These are phyloP conservation scores for Bryoglossum gracile DNA, from an alignment of 495 filamentous ascomycete genomes.

Conservation along the genomic window DNA sequence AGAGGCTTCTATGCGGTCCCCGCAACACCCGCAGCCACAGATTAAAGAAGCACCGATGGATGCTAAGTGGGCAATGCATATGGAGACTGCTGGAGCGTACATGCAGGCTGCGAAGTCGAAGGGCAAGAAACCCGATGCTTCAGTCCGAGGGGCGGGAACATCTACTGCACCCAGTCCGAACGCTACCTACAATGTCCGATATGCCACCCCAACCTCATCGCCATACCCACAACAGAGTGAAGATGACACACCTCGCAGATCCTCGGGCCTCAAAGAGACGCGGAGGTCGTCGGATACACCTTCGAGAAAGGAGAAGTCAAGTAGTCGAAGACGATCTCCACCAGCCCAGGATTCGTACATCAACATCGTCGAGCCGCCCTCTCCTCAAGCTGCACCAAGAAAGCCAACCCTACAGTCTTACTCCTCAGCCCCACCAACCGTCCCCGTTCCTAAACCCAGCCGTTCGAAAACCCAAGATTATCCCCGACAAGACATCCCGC, in stretches of 20 bases:
- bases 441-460: conserved; percentile 13
- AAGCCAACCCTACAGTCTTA: conserved; percentile 22
- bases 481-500: conserved; percentile 7
- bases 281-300: conserved; percentile 18
- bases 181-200: conserved; percentile 11
- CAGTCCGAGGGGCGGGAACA: conserved; percentile 21
- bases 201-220: conserved; percentile 14
- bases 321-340: conserved; percentile 12
- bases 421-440: conserved; percentile 21
- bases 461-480: conserved; percentile 25
- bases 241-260: conserved; percentile 23
- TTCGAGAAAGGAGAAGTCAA: conserved; percentile 12
- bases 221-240: conserved; percentile 19
- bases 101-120: conserved; percentile 21
- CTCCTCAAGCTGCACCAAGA: conserved; percentile 10
- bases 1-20: too few relatives aligned
- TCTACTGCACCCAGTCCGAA: conserved; percentile 10
- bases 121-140: background rate
- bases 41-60: conserved; percentile 16
- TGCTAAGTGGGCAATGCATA: conserved; percentile 20
- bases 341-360: background rate
- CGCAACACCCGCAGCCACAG: background rate
- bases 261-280: conserved; percentile 12
- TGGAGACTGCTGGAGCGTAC: conserved; percentile 19
- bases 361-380: conserved; percentile 24